Evolutionary conservation across 768 basidiomycete species (phyloP), one percentile per base, ranked within the genome.

Genomic region (Thelephora ganbajun): DNA sequence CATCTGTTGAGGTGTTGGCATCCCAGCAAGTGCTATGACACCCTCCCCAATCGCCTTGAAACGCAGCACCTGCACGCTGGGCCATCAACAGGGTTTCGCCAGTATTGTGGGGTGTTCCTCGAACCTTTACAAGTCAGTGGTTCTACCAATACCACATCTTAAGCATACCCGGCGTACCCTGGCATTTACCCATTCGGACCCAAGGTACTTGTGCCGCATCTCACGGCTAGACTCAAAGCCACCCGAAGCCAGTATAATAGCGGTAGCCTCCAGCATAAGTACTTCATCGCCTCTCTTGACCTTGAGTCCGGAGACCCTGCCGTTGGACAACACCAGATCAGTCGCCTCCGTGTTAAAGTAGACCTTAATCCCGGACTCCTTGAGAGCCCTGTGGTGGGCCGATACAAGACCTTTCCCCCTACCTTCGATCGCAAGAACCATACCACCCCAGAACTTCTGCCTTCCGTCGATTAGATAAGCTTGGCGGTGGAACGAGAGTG

Each of bases 21-120:
- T 82, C 82, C 81, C 81, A 83, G 55, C 73, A 74, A 4, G 80
- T 81, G 50, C 76, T 79, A 54, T 83, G 82, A 52, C 82, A 84
- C n/a, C 79, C 74, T 33, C 54, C 57, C 74, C 77, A 83, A 62
- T 83, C 78, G n/a, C 80, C 80, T 0, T 64, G 61, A n/a, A 76
- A 63, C 45, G 68, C 68, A 14, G 77, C 79, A 5, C 79, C 75
- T 26, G 74, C 49, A 6, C 62, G 59, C 20, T 62, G 54, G 1
- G 78, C 80, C 50, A 83, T 65, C 35, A 59, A 52, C 50, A 83
- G 70, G 0, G 78, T 76, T 53, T 83, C 82, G 14, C 81, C 79
- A n/a, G 68, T 71, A 51, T 83, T 82, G 57, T 77, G 79, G 5
- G 81, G 80, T 1, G 82, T 83, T 14, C 81, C 79, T 49, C 80